These are phyloP conservation scores for Juncus inflexus DNA, from an alignment of 176 grass and related monocot genomes.

Conservation along the genomic window DNA sequence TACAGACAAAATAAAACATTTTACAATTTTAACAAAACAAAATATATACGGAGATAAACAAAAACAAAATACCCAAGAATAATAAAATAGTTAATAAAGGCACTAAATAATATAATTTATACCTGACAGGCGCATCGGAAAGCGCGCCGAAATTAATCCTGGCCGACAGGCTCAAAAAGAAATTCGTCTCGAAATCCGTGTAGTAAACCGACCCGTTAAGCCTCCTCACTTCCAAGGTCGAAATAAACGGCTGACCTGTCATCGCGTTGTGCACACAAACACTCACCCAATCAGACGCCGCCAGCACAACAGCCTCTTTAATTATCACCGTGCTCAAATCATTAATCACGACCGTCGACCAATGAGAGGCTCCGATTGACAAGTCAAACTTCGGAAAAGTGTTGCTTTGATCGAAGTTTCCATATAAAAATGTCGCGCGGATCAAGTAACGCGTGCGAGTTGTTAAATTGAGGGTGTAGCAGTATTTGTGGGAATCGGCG, in stretches of 20 bases:
- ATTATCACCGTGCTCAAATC: constrained; percentile 44
- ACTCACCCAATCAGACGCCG: constrained; percentile 25
- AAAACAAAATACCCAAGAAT: neutral
- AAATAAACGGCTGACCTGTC: constrained; percentile 65
- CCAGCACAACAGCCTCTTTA: constrained; percentile 45
- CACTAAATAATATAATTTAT: neutral
- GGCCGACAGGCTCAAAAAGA: constrained; percentile 55
- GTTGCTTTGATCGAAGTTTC: constrained; percentile 67
- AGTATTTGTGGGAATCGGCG: constrained; percentile 45
- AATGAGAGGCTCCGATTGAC: constrained; percentile 54
- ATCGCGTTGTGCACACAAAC: constrained; percentile 64
- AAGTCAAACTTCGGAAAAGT: constrained; percentile 79
- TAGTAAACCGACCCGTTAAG: constrained; percentile 76
- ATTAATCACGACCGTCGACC: constrained; percentile 68
- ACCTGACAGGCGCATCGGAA: constrained; percentile 46
- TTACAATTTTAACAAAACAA: too few relatives aligned
- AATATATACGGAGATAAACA: neutral
- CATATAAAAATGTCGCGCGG: constrained; percentile 62
- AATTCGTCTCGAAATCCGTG: constrained; percentile 48
- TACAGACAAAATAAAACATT: too few relatives aligned
- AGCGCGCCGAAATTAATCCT: constrained; percentile 79
- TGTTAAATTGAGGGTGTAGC: constrained; percentile 50
- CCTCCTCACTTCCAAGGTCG: constrained; percentile 58
- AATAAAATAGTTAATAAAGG: neutral
- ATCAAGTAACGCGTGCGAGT: constrained; percentile 53